These are phyloP conservation scores for Cystodermella granulosa DNA, from an alignment of 1,284 basidiomycete species.

Conservation along the genomic window DNA sequence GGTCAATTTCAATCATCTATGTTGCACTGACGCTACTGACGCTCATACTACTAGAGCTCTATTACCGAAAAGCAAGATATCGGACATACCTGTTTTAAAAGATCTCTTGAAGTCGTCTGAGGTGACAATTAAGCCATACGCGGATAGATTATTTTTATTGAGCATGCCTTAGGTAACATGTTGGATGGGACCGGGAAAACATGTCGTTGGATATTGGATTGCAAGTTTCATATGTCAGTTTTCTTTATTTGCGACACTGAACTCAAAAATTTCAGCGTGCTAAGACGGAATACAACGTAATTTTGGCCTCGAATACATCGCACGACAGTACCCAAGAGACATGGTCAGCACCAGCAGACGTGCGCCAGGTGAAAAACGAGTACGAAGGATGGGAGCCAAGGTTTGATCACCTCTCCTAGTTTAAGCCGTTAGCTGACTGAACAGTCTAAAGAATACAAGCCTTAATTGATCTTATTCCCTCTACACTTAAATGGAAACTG, in stretches of 20 bases:
- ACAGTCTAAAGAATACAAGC: conserved; percentile 25
- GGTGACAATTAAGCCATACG: conserved; percentile 35
- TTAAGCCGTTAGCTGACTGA: background rate
- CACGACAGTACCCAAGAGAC: conserved; percentile 37
- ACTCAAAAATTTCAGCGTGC: conserved; percentile 24
- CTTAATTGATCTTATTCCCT: conserved; percentile 26
- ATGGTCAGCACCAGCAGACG: background rate
- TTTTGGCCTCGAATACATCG: conserved; percentile 38
- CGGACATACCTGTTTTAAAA: conserved; percentile 46
- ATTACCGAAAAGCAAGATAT: too few species aligned
- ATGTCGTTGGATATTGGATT: conserved; percentile 44
- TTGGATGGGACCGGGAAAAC: conserved; percentile 46
- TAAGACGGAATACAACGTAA: conserved; percentile 46
- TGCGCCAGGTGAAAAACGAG: conserved; percentile 9
- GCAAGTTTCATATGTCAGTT: conserved; percentile 15
- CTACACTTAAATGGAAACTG: conserved; percentile 30
- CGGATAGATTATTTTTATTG: too few species aligned
- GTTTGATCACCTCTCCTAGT: conserved; percentile 10
- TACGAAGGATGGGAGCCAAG: conserved; percentile 33
- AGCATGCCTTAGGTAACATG: too few species aligned
- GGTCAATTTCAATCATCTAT: too few species aligned
- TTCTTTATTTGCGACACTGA: background rate
- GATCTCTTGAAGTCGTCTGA: conserved; percentile 37
- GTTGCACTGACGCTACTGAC: too few species aligned
- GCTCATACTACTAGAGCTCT: too few species aligned